Evolutionary conservation across 176 grass and related monocot species (phyloP), one percentile per base, ranked within the genome.

Genomic region (Elaeis guineensis): DNA sequence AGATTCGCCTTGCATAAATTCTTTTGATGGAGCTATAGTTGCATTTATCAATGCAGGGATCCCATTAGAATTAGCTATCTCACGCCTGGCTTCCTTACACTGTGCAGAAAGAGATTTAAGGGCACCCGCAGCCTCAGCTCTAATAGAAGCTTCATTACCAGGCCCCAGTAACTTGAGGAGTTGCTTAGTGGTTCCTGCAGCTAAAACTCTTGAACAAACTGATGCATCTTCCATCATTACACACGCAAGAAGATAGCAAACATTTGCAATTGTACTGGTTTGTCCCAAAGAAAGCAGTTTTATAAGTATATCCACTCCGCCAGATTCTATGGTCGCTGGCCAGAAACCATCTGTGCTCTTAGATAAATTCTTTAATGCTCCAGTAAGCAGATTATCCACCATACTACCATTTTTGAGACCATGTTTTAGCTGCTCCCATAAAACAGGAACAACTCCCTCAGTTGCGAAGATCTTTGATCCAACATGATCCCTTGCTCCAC

Each of bases 1-100:
- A 79, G 88, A 93, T 85, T 99, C 94, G 19, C 94, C 94, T 71
- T 99, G 94, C 94, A 99, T 99, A 69, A 93, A 99, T 84, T 99
- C 94, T 67, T 99, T 99, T 23, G 94, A 99, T 63, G 94, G 94
- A 77, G 94, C 94, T 73, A 99, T 99, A 60, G 94, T 99, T 57
- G 94, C 94, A 86, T 99, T 99, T 74, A 99, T 99, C 52, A 99
- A 77, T 81, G 88, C 70, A 71, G 94, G 94, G 57, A 99, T 99
- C 20, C 94, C 94, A 78, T 86, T 93, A 81, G 77, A 86, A 74
- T 80, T 99, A 72, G 85, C 88, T 78, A 99, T 92, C 64, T 99
- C 84, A 55, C 71, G 87, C 28, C 85, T 85, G 64, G 94, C 94
- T 75, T 99, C 94, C 83, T 93, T 99, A 70, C 88, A 89, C 77